Base-by-base conservation (phyloP, 345 rosid species). In the Hypericum androsaemum region DNA sequence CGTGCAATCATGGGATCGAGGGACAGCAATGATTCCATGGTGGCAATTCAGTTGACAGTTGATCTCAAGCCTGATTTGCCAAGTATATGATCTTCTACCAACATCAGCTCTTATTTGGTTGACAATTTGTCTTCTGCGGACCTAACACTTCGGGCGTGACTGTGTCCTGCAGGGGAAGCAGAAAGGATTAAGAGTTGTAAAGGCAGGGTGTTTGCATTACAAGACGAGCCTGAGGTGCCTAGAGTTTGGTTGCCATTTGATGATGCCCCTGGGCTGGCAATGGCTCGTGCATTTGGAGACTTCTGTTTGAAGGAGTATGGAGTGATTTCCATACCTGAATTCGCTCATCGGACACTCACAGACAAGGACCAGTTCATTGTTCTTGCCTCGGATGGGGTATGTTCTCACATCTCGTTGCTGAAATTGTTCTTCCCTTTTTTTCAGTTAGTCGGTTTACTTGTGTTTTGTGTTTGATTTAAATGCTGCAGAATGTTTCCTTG, bases 231-330 rank as follows among this genome's bases (percentile, higher is more conserved):
- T 60, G 99, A 88, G 77, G 99, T 94, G 43, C 65, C 84, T 22
- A 78, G 97, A 75, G 99, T 94, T 28, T 94, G 99, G 99, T 66
- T 94, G 75, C 99, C 99, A 38, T 94, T 74, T 71, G 99, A 94
- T 76, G 92, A 94, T 66, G 97, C 97, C 58, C 99, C 97, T 14
- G 99, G 99, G 46, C 65, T 94, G 37, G 99, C 99, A 59, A 94
- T 94, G 97, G 99, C 99, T 47, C 80, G 99, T 54, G 99, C 99
- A 38, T 94, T 94, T 58, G 99, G 99, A 10, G 99, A 94, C 71
- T 94, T 94, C 63, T 94, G 99, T 79, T 69, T 94, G 52, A 94
- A 94, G 79, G 99, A 94, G 54, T 94, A 94, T 42, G 99, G 99
- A 43, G 99, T 94, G 37, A 94, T 94, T 56, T 94, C 97, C 0